Evolutionary conservation across 495 filamentous ascomycete genomes (phyloP).

Genomic region (Cryomyces minteri): DNA sequence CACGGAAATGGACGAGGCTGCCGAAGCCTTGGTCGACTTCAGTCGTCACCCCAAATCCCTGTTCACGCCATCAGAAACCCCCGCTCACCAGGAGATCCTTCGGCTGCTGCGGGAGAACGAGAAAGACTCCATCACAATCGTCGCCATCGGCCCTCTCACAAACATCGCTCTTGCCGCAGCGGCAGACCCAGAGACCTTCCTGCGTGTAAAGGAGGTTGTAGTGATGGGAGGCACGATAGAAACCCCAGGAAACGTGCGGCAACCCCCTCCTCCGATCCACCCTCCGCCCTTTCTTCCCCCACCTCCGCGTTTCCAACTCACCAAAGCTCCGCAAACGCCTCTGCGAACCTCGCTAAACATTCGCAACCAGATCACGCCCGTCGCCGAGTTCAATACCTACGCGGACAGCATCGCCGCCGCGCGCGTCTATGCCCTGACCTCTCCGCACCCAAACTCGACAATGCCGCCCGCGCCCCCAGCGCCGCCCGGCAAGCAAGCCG

Average conservation of each 20-base stretch:
- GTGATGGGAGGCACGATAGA: constrained; percentile 93
- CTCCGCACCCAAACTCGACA: constrained; percentile 45
- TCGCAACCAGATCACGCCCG: constrained; percentile 27
- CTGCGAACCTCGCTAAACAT: constrained; percentile 14
- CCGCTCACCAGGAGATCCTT: constrained; percentile 73
- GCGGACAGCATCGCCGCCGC: constrained; percentile 47
- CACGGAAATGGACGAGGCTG: constrained; percentile 1
- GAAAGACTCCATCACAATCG: constrained; percentile 66
- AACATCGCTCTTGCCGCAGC: constrained; percentile 80
- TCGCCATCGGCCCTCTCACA: constrained; percentile 78
- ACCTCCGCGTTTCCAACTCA: constrained; percentile 13
- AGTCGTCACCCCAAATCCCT: constrained; percentile 21
- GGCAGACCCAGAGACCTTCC: constrained; percentile 68
- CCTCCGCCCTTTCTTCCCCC: constrained; percentile 1
- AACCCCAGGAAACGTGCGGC: constrained; percentile 51
- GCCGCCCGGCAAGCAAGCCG: constrained; percentile 5
- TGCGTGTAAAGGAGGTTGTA: constrained; percentile 74
- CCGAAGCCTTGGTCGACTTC: constrained; percentile 6
- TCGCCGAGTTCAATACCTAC: constrained; percentile 32
- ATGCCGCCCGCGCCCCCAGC: constrained; percentile 39
- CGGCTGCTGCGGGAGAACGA: constrained; percentile 59
- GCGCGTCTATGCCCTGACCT: constrained; percentile 77
- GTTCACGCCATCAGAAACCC: constrained; percentile 54
- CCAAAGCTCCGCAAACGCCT: constrained; percentile 13
- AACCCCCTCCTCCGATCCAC: constrained; percentile 1